A percentile compares a stretch with the other conserved stretches of the same genome.
These are phyloP conservation scores for Pichia nanzhaoensis DNA, from an alignment of 805 yeast species.

Conservation along the genomic window DNA sequence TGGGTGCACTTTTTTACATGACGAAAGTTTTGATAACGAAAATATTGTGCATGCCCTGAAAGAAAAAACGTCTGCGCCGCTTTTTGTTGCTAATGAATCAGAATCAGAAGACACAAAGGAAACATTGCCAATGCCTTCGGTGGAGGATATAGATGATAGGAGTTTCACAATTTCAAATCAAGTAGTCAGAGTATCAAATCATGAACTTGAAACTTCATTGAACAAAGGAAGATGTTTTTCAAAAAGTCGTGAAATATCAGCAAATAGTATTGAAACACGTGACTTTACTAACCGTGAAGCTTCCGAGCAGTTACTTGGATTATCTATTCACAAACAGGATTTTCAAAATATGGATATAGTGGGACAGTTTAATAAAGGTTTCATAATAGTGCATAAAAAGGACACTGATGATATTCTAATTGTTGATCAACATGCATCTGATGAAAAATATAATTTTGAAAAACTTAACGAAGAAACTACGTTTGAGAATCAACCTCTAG, in stretches of 20 bases:
- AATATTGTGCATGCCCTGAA: too few relatives aligned
- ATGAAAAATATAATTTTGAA: conserved; percentile 91
- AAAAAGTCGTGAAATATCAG: not conserved
- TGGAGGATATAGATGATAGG: not conserved
- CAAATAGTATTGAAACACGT: conserved; percentile 21
- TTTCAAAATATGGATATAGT: conserved; percentile 69
- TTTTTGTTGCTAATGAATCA: not conserved
- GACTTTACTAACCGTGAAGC: conserved; percentile 40
- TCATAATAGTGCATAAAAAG: conserved; percentile 65
- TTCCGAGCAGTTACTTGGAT: conserved; percentile 53
- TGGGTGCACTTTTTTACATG: not conserved
- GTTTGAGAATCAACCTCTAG: conserved; percentile 66
- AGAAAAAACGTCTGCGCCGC: not conserved
- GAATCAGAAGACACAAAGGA: not conserved
- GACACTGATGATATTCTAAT: conserved; percentile 62
- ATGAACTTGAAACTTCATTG: conserved; percentile 1
- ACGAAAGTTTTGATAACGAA: not conserved
- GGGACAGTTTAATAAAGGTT: conserved; percentile 96
- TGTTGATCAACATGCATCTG: conserved; percentile 96
- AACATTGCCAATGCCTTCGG: too few relatives aligned
- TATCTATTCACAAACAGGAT: conserved; percentile 64
- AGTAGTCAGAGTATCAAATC: not conserved
- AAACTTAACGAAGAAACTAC: conserved; percentile 46
- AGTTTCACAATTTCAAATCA: not conserved
- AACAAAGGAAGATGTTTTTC: not conserved